phyloP scores from a whole-genome alignment of 2,329 filamentous ascomycete genomes.

The Beauveria bassiana region DNA sequence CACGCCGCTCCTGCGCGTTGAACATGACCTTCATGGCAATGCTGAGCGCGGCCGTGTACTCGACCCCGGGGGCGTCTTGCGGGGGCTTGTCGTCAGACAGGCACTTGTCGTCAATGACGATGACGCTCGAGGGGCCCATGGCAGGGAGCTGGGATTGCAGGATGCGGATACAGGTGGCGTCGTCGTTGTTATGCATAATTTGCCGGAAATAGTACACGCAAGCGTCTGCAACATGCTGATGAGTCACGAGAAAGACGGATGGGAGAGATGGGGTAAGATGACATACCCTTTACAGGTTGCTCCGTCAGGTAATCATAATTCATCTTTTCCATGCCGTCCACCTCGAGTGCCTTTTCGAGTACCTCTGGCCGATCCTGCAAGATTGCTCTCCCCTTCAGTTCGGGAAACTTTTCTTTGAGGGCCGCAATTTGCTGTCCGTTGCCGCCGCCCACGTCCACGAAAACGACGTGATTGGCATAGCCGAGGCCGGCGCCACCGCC shows the following conservation, averaged over 20 bases:
- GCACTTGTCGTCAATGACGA: slow-evolving; percentile 20
- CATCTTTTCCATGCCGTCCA: slow-evolving; percentile 19
- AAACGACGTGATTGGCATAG: slow-evolving; percentile 1
- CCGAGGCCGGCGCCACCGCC: not conserved
- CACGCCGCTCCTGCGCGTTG: slow-evolving; percentile 18
- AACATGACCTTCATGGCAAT: slow-evolving; percentile 21
- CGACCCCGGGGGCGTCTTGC: slow-evolving; percentile 13
- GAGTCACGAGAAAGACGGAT: not conserved
- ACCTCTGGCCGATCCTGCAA: slow-evolving; percentile 19
- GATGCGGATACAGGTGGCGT: slow-evolving; percentile 18
- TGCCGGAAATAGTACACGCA: slow-evolving; percentile 22
- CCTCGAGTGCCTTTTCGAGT: slow-evolving; percentile 15
- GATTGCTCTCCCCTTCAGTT: slow-evolving; percentile 12
- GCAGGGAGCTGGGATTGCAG: slow-evolving; percentile 14
- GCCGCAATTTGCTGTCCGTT: slow-evolving; percentile 16
- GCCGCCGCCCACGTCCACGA: slow-evolving; percentile 17
- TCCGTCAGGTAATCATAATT: slow-evolving; percentile 16
- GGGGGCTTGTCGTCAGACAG: slow-evolving; percentile 15
- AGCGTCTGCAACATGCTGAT: slow-evolving; percentile 11
- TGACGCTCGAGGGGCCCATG: slow-evolving; percentile 15
- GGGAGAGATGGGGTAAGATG: no score
- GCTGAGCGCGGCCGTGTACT: slow-evolving; percentile 17
- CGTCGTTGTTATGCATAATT: slow-evolving; percentile 22
- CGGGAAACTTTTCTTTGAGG: slow-evolving; percentile 12
- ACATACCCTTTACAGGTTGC: slow-evolving; percentile 20